A percentile compares a stretch with the other conserved stretches of the same genome.
Evolutionary conservation across 129 eudicot species (phyloP).

Genomic region (Flaveria brownii): DNA sequence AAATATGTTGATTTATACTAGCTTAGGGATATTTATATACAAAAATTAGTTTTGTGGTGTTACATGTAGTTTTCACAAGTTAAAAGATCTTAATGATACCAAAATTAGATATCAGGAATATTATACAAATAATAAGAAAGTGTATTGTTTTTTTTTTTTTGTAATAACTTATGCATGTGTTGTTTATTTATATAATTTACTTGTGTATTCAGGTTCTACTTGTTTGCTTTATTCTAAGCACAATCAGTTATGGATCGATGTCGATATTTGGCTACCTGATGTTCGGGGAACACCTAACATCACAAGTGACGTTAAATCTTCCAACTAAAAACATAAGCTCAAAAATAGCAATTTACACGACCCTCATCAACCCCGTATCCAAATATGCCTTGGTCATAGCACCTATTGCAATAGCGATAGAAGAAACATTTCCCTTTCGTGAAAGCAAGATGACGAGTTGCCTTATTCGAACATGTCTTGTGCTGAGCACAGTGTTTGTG

Average conservation of each 20-base stretch:
- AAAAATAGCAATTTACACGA: slow-evolving; percentile 67
- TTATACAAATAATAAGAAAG: too few species aligned
- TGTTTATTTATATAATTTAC: not conserved
- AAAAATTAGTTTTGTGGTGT: too few species aligned
- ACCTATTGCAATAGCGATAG: slow-evolving; percentile 54
- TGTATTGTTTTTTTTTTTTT: too few species aligned
- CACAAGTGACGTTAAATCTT: slow-evolving; percentile 69
- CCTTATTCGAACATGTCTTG: slow-evolving; percentile 48
- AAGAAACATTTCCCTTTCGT: slow-evolving; percentile 40
- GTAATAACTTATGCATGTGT: too few species aligned
- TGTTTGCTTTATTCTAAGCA: slow-evolving; percentile 57
- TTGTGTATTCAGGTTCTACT: slow-evolving; percentile 49
- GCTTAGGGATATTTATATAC: too few species aligned
- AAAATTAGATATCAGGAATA: too few species aligned
- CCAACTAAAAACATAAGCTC: slow-evolving; percentile 52
- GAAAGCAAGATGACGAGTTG: slow-evolving; percentile 40
- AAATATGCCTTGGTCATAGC: slow-evolving; percentile 58
- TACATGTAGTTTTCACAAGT: too few species aligned
- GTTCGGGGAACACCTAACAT: slow-evolving; percentile 53
- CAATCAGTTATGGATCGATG: slow-evolving; percentile 60
- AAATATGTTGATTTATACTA: too few species aligned
- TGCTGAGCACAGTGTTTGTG: slow-evolving; percentile 56
- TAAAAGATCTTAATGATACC: too few species aligned
- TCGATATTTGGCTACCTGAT: slow-evolving; percentile 64
- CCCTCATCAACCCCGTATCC: slow-evolving; percentile 59